Conservation (phyloP, 2,329 filamentous ascomycete genomes). For the Venturia nashicola region DNA sequence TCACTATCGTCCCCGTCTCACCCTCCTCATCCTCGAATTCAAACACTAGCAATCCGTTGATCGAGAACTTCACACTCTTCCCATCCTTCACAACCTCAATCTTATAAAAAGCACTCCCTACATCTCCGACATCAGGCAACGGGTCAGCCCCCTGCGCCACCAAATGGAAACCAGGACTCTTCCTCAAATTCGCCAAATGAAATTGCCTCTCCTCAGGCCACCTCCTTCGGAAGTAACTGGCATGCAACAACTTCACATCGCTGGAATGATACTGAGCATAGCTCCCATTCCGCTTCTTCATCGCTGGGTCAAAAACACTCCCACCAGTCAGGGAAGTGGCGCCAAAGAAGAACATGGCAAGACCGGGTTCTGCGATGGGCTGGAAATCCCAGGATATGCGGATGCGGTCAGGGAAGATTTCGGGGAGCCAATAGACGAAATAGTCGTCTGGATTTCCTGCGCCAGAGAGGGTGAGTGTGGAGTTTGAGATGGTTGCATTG, state of each 20-base stretch:
- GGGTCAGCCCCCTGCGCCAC: constrained; percentile 20
- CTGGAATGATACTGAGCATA: neutral
- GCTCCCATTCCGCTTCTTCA: constrained; percentile 19
- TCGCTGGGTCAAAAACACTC: constrained; percentile 19
- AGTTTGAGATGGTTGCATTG: constrained; percentile 16
- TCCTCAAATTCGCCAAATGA: constrained; percentile 20
- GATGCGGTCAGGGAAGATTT: constrained; percentile 21
- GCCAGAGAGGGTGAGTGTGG: constrained; percentile 19
- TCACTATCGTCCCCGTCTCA: constrained; percentile 17
- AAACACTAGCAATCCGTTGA: constrained; percentile 20
- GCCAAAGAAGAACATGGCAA: constrained; percentile 25
- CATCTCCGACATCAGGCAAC: constrained; percentile 19
- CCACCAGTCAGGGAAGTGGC: constrained; percentile 17
- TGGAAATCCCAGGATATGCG: constrained; percentile 23
- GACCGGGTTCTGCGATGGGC: constrained; percentile 19
- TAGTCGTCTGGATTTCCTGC: constrained; percentile 17
- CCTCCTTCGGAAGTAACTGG: neutral
- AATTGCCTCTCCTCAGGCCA: constrained; percentile 18
- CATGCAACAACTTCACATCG: neutral
- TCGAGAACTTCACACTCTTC: constrained; percentile 17
- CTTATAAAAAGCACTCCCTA: constrained; percentile 19
- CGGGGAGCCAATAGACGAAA: constrained; percentile 23
- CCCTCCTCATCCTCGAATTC: constrained; percentile 18
- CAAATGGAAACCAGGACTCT: constrained; percentile 21
- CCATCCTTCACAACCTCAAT: constrained; percentile 22